phyloP scores from a whole-genome alignment of 2,329 filamentous ascomycete species.

The Scytalidium lignicola region DNA sequence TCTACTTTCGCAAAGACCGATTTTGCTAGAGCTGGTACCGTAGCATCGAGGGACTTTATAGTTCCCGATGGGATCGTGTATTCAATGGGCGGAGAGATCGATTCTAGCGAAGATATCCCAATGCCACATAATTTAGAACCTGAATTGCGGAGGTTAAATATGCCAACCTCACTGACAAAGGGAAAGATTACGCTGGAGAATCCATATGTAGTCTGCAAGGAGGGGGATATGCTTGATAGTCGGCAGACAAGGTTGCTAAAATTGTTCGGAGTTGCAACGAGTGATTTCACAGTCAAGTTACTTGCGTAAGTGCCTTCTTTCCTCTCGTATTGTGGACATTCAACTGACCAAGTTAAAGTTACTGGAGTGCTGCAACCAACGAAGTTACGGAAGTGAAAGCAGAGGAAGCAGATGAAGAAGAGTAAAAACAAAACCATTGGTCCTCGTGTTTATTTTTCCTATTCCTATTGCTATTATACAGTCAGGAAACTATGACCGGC shows the following conservation, averaged over 20 bases:
- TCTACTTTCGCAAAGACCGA: constrained; percentile 68
- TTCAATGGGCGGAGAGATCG: constrained; percentile 73
- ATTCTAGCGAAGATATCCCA: constrained; percentile 76
- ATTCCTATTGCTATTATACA: constrained; percentile 25
- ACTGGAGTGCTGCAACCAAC: constrained; percentile 56
- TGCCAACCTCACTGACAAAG: constrained; percentile 84
- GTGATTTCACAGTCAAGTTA: constrained; percentile 81
- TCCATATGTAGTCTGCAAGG: constrained; percentile 61
- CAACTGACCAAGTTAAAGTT: constrained; percentile 33
- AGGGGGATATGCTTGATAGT: constrained; percentile 81
- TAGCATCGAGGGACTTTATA: constrained; percentile 68
- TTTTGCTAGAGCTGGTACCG: constrained; percentile 82
- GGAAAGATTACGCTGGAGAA: constrained; percentile 73
- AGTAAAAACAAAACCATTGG: constrained; percentile 25
- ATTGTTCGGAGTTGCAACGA: constrained; percentile 84
- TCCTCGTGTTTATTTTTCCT: constrained; percentile 16
- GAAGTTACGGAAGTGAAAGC: constrained; percentile 53
- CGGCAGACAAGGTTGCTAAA: constrained; percentile 91
- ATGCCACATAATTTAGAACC: constrained; percentile 87
- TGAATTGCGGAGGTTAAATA: constrained; percentile 79
- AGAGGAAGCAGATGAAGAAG: constrained; percentile 40
- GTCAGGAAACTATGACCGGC: constrained; percentile 22
- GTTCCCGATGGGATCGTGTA: constrained; percentile 82
- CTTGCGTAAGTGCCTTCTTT: constrained; percentile 54
- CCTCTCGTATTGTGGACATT: background rate